These are phyloP conservation scores for Tulasnella sp. DNA, from an alignment of 768 basidiomycete genomes.

Conservation along the genomic window DNA sequence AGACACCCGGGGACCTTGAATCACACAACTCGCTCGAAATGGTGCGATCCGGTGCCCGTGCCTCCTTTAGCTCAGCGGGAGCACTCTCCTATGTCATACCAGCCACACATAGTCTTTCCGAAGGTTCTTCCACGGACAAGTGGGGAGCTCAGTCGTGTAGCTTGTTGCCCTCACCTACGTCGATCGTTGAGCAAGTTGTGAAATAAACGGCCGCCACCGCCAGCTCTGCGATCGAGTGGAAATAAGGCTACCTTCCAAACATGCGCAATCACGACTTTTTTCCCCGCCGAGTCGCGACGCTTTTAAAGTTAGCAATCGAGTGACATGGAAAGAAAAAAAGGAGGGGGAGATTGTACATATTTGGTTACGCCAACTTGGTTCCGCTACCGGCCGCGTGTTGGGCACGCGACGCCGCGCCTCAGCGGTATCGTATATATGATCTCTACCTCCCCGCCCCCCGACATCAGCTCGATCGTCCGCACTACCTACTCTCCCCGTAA, in stretches of 20 bases:
- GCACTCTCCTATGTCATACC: neutral
- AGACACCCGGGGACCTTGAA: too few species aligned
- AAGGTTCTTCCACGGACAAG: neutral
- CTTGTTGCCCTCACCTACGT: neutral
- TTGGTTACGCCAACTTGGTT: neutral
- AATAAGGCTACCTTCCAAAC: neutral
- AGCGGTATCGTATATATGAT: neutral
- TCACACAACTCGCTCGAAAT: too few species aligned
- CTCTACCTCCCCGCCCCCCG: neutral
- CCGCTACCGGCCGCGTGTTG: neutral
- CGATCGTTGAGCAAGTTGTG: neutral
- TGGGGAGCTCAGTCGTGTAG: neutral
- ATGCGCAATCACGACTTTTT: neutral
- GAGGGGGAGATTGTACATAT: conserved; percentile 6
- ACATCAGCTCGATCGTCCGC: neutral
- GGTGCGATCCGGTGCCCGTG: too few species aligned
- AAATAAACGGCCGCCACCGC: neutral
- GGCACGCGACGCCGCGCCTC: conserved; percentile 6
- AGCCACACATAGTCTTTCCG: neutral
- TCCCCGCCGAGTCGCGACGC: neutral
- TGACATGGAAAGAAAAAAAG: neutral
- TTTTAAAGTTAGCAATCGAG: neutral
- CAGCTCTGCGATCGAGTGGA: neutral
- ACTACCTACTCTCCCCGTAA: neutral
- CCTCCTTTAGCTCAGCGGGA: too few species aligned